A percentile compares a stretch with the other conserved stretches of the same genome.
Conservation (phyloP, 306 rosid species). For the Benincasa hispida region DNA sequence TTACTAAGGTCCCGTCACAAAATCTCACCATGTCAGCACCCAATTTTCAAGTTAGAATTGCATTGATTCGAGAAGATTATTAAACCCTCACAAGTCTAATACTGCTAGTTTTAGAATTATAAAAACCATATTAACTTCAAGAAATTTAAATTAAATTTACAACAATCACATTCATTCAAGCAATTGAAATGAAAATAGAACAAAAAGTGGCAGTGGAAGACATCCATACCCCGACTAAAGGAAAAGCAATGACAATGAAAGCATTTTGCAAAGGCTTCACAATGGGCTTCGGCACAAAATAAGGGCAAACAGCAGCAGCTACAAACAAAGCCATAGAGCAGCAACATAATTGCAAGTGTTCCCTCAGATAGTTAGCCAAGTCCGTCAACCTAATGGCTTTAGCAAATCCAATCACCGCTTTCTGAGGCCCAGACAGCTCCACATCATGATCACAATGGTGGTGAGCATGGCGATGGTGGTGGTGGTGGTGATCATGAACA, state of each 20-base stretch:
- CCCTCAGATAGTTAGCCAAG: slow-evolving; percentile 55
- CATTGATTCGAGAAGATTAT: background rate
- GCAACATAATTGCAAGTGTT: slow-evolving; percentile 75
- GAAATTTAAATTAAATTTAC: background rate
- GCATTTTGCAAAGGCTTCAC: slow-evolving; percentile 57
- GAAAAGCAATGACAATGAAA: slow-evolving; percentile 53
- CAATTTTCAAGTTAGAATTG: background rate
- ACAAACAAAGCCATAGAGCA: slow-evolving; percentile 58
- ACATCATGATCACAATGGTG: slow-evolving; percentile 23
- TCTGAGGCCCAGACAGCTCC: slow-evolving; percentile 48
- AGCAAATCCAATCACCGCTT: slow-evolving; percentile 48
- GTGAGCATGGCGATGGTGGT: slow-evolving; percentile 26
- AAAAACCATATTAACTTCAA: background rate
- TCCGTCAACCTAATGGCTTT: slow-evolving; percentile 70
- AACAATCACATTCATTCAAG: background rate
- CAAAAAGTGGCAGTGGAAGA: background rate
- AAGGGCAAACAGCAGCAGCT: slow-evolving; percentile 71
- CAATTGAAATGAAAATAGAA: background rate
- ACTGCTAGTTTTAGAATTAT: background rate
- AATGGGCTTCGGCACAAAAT: slow-evolving; percentile 44
- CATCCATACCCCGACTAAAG: slow-evolving; percentile 70
- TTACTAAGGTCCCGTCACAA: background rate
- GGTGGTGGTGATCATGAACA: background rate
- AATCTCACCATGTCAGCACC: background rate
- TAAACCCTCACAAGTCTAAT: background rate